phyloP scores from a whole-genome alignment of 2,329 filamentous ascomycete genomes.

The Sphaerulina musiva region DNA sequence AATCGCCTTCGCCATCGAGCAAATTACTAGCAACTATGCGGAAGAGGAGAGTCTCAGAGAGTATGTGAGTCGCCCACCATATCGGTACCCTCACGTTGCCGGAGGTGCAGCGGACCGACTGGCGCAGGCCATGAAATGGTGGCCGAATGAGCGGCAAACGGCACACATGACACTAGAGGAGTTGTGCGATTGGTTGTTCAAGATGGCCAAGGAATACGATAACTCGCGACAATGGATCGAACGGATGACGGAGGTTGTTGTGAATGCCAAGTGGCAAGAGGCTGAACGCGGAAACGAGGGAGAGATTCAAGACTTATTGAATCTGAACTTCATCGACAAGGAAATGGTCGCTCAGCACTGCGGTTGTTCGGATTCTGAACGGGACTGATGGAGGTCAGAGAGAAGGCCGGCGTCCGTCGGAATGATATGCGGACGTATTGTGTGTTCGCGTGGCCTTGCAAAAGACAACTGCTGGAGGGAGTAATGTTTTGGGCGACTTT shows the following conservation, averaged over 20 bases:
- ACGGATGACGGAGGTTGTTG: background rate
- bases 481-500: no score
- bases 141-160: background rate
- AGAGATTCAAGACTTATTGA: constrained; percentile 7
- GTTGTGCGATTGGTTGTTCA: background rate
- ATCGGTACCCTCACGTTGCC: background rate
- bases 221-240: background rate
- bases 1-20: background rate
- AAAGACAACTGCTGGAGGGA: no score
- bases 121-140: background rate
- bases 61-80: background rate
- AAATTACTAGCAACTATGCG: background rate
- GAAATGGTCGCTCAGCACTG: constrained; percentile 4
- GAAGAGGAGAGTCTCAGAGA: background rate
- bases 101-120: background rate
- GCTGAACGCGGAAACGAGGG: constrained; percentile 2
- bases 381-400: background rate
- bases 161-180: background rate
- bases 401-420: background rate
- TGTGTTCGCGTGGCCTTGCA: no score
- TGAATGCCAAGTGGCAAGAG: constrained; percentile 6
- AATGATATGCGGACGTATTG: background rate
- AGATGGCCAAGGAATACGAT: background rate
- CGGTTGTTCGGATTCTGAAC: background rate
- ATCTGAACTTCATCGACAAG: constrained; percentile 5